phyloP scores from a whole-genome alignment of 1,284 basidiomycete genomes.

The Moniliella sp. region DNA sequence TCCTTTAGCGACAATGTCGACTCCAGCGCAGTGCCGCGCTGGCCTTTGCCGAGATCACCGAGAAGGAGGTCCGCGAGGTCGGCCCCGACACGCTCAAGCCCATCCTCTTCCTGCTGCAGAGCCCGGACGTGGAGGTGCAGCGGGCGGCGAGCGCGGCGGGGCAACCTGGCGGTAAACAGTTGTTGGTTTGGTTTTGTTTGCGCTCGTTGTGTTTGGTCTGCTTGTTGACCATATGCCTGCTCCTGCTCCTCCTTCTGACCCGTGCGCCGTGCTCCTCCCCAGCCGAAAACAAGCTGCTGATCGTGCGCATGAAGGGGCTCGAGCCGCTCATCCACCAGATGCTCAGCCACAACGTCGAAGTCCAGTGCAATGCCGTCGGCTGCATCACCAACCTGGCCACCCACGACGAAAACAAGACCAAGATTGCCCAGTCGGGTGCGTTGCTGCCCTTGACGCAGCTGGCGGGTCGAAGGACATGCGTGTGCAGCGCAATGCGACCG shows the following conservation, averaged over 20 bases:
- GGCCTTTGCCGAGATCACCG: conserved; percentile 98
- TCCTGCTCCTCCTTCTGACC: no score
- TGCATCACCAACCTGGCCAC: conserved; percentile 97
- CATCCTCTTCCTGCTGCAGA: conserved; percentile 85
- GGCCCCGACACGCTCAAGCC: conserved; percentile 92
- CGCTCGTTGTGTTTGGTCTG: no score
- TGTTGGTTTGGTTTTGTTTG: no score
- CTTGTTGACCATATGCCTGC: no score
- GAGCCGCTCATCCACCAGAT: conserved; percentile 96
- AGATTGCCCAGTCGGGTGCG: conserved; percentile 94
- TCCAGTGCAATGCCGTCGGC: conserved; percentile 97
- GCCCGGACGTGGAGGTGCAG: conserved; percentile 95
- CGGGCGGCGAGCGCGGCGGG: conserved; percentile 89
- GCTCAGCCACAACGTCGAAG: conserved; percentile 95
- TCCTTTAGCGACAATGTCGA: conserved; percentile 99
- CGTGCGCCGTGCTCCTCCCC: no score
- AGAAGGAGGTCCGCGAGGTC: conserved; percentile 97
- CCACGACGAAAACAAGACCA: conserved; percentile 99
- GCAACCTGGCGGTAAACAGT: conserved; percentile 95
- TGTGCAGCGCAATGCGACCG: conserved; percentile 93
- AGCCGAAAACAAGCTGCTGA: conserved; percentile 98
- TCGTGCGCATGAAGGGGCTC: conserved; percentile 83
- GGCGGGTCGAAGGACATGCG: conserved; percentile 96
- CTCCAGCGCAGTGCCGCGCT: conserved; percentile 89
- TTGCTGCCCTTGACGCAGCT: conserved; percentile 89